Percentiles rank a stretch among this genome's conserved stretches.
These are phyloP conservation scores for Auriscalpium vulgare DNA, from an alignment of 768 basidiomycete species.

Conservation along the genomic window DNA sequence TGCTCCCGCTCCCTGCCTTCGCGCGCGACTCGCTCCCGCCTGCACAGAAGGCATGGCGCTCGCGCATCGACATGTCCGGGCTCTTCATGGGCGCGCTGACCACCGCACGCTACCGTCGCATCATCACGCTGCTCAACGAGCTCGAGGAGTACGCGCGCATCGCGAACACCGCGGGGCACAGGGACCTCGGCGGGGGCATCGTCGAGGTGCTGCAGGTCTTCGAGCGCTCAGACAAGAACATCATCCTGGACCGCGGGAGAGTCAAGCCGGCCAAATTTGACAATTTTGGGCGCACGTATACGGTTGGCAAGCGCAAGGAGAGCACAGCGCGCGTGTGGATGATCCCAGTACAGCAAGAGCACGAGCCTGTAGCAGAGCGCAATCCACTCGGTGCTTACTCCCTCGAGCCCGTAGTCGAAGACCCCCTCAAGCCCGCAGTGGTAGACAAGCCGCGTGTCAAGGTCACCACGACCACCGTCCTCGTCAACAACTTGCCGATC, in stretches of 20 bases:
- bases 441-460: constrained; percentile 14
- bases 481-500: constrained; percentile 82
- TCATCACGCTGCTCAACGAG: constrained; percentile 55
- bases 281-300: constrained; percentile 75
- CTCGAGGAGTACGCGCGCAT: constrained; percentile 57
- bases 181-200: constrained; percentile 45
- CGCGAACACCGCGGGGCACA: constrained; percentile 47
- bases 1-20: constrained; percentile 74
- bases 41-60: constrained; percentile 62
- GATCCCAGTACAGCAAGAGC: constrained; percentile 43
- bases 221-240: constrained; percentile 52
- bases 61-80: constrained; percentile 46
- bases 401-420: constrained; percentile 1
- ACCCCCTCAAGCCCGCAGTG: constrained; percentile 8
- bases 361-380: neutral
- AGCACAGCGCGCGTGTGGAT: constrained; percentile 91
- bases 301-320: constrained; percentile 82
- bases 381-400: neutral
- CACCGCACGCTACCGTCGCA: constrained; percentile 60
- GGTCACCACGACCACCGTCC: constrained; percentile 54
- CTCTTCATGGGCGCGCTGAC: constrained; percentile 55
- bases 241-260: constrained; percentile 37
- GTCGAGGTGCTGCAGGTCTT: constrained; percentile 50
- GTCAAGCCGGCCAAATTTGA: constrained; percentile 60
- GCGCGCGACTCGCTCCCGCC: constrained; percentile 50